Base-by-base conservation (phyloP, 805 yeast species). In the Cyberlindnera bimundalis region DNA sequence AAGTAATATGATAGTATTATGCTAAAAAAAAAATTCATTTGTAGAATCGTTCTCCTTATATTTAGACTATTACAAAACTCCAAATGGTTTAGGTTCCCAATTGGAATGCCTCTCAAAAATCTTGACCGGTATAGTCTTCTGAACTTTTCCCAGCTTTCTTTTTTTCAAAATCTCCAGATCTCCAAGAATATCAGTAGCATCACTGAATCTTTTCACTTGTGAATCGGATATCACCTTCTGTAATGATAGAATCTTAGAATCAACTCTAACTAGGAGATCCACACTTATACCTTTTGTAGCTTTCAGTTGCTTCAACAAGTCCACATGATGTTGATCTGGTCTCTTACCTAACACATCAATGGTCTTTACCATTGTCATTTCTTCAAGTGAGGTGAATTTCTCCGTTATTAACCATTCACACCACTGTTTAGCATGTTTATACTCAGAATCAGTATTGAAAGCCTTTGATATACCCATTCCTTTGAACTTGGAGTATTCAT, bases 1-100 rank as follows among this genome's bases (percentile, higher is more conserved):
- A n/a, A n/a, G n/a, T n/a, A n/a, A n/a, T n/a, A n/a, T n/a, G n/a
- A n/a, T n/a, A n/a, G n/a, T n/a, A n/a, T n/a, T n/a, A n/a, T n/a
- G n/a, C n/a, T n/a, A n/a, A n/a, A n/a, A n/a, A n/a, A n/a, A n/a
- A n/a, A n/a, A n/a, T n/a, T n/a, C n/a, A 26, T 12, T n/a, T 12
- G 15, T 18, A 16, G 32, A 31, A 5, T 21, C 7, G 29, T 29
- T 15, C 16, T 23, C 24, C 31, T 18, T 27, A 21, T 27, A 23
- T 15, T 6, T 24, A 30, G 15, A 5, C 5, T 28, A 17, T 34
- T 58, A 65, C 40, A 64, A 21, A 20, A 58, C 52, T 5, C 85
- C 85, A 59, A 79, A 78, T 1, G 84, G 81, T 40, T 60, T 68
- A 0, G 81, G 76, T 17, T 55, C 53, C 83, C 84, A 79, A 26